Conservation (phyloP, 768 basidiomycete species). For the Tubosaeta brunneosetosa region DNA sequence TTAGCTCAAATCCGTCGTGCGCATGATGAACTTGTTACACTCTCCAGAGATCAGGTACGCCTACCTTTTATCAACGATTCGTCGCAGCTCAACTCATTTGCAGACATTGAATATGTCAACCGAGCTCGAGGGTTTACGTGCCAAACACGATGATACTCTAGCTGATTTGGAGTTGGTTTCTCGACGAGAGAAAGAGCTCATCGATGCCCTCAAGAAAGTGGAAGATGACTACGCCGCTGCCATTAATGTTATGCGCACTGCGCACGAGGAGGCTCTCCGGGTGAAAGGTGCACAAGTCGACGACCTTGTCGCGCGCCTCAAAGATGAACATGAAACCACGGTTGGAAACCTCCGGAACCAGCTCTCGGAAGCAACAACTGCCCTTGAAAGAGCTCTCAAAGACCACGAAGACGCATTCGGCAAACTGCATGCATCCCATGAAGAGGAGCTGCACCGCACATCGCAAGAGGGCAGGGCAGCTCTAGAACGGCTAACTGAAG, state of each 20-base stretch:
- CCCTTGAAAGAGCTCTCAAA: constrained; percentile 45
- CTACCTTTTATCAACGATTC: not conserved
- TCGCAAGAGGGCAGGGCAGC: constrained; percentile 51
- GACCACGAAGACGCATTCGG: constrained; percentile 61
- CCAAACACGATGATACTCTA: constrained; percentile 53
- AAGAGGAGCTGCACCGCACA: constrained; percentile 48
- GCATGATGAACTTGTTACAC: constrained; percentile 73
- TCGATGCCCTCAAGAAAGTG: constrained; percentile 45
- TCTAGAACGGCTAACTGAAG: constrained; percentile 44
- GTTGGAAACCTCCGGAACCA: constrained; percentile 39
- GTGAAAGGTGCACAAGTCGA: constrained; percentile 41
- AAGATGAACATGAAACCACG: constrained; percentile 44
- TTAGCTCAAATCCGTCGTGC: constrained; percentile 67
- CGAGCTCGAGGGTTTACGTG: constrained; percentile 72
- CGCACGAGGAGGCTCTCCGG: constrained; percentile 43
- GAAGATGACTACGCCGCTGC: constrained; percentile 46
- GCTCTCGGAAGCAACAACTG: constrained; percentile 38
- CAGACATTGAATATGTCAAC: constrained; percentile 84
- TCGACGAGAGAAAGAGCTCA: constrained; percentile 52
- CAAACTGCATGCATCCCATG: constrained; percentile 50
- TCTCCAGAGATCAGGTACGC: constrained; percentile 80
- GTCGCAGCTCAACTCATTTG: not conserved
- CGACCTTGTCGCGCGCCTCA: constrained; percentile 40
- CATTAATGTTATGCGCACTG: constrained; percentile 42
- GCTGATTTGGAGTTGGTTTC: constrained; percentile 50